Base-by-base conservation (phyloP, 495 filamentous ascomycete species). In the Penicillium soppii region DNA sequence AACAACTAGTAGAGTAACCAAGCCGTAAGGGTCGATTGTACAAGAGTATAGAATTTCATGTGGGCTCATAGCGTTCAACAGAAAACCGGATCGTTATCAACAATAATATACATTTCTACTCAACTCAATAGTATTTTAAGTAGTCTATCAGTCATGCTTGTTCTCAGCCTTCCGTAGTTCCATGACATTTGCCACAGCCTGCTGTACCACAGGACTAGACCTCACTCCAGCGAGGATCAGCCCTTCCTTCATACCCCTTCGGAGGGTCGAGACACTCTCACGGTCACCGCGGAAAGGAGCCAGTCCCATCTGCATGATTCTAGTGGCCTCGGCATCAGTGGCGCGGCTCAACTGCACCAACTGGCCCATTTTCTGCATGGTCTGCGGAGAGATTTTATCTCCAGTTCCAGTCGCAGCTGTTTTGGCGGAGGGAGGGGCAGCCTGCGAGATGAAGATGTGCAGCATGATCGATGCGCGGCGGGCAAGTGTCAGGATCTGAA, bases 381-480 rank as follows among this genome's bases (percentile, higher is more conserved):
- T 73, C 47, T 63, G 62, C 45, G 53, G 69, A 23, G 59, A 54
- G 53, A 68, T 52, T 23, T 42, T 63, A 30, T 62, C 67, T 29
- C 56, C 56, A 3, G 22, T 49, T 0, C 29, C 36, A n/a, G 12
- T 25, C 30, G 32, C 7, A 0, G 46, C 5, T 10, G 29, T 23
- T 26, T 27, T 49, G 19, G 39, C 21, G 15, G 23, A 46, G 2
- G 67, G 58, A 8, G 74, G 74, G 1, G 71, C 63, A 16, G 95
- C 79, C 68, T 96, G 90, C n/a, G 84, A 86, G 49, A 97, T 84
- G 53, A 92, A 95, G 40, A 97, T 92, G 67, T 91, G 92, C 16
- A 91, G 59, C n/a, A 88, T 90, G 41, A 97, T 73, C 7, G 82
- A 78, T 15, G 87, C 66, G 66, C 87, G 92, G 26, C 91, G 82